These are phyloP conservation scores for Saccharomycopsis fibuligera DNA, from an alignment of 805 yeast species.

Conservation along the genomic window DNA sequence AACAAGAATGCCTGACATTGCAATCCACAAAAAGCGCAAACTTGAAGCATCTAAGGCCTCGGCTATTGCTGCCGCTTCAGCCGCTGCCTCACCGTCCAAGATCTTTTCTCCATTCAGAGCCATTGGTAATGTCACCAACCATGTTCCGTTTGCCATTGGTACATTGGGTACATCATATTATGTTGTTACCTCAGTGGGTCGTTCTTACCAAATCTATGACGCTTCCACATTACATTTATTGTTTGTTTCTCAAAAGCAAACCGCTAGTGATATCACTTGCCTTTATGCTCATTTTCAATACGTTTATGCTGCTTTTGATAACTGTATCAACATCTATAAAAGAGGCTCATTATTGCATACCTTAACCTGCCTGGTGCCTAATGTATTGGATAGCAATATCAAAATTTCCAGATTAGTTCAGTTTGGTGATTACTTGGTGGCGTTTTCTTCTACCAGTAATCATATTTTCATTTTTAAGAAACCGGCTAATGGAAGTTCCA, in stretches of 20 bases:
- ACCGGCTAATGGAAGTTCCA: constrained; percentile 30
- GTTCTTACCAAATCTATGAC: constrained; percentile 87
- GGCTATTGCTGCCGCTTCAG: neutral
- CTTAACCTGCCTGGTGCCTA: constrained; percentile 29
- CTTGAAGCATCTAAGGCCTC: neutral
- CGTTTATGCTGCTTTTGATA: constrained; percentile 71
- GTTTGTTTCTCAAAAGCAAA: constrained; percentile 78
- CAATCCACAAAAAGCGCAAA: neutral
- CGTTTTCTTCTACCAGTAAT: constrained; percentile 37
- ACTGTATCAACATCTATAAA: constrained; percentile 67
- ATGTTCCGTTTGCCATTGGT: constrained; percentile 80
- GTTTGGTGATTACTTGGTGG: constrained; percentile 77
- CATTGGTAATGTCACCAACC: constrained; percentile 88
- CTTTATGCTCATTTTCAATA: constrained; percentile 78
- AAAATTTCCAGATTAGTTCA: constrained; percentile 45
- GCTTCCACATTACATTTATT: constrained; percentile 78
- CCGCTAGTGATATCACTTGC: constrained; percentile 61
- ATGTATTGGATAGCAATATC: constrained; percentile 8
- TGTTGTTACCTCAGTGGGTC: constrained; percentile 84
- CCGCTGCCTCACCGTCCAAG: constrained; percentile 43
- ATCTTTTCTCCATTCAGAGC: constrained; percentile 82
- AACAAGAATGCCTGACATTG: neutral
- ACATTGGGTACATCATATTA: constrained; percentile 83
- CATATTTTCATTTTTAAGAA: constrained; percentile 51
- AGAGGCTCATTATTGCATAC: constrained; percentile 63